Conservation (phyloP, 192 early-diverging fungal genomes). For the Gaertneriomyces sp. region DNA sequence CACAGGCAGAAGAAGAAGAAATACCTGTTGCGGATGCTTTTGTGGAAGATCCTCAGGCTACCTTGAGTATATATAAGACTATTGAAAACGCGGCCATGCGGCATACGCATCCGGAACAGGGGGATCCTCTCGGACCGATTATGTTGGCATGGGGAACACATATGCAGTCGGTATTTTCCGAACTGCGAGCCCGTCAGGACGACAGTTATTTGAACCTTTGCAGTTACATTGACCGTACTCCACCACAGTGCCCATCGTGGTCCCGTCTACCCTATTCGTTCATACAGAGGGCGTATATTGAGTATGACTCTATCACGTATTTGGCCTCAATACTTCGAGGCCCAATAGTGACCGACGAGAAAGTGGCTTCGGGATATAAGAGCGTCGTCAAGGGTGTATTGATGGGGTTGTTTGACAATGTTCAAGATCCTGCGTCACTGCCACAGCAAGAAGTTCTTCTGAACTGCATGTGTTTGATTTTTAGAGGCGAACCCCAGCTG, state of each 20-base stretch:
- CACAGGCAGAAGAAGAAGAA: neutral
- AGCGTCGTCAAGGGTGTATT: slow-evolving; percentile 45
- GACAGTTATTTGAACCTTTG: neutral
- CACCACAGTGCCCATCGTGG: neutral
- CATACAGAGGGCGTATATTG: slow-evolving; percentile 23
- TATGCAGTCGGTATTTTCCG: slow-evolving; percentile 19
- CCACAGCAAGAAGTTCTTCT: slow-evolving; percentile 30
- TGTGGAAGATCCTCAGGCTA: neutral
- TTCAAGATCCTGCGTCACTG: slow-evolving; percentile 28
- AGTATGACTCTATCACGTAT: slow-evolving; percentile 8
- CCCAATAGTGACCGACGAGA: slow-evolving; percentile 14
- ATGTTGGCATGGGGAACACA: slow-evolving; percentile 36
- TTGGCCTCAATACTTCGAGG: slow-evolving; percentile 11
- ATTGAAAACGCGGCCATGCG: neutral
- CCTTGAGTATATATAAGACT: slow-evolving; percentile 4
- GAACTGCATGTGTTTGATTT: slow-evolving; percentile 28
- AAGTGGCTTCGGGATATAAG: slow-evolving; percentile 30
- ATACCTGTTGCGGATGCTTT: neutral
- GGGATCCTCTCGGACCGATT: slow-evolving; percentile 28
- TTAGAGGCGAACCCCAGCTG: slow-evolving; percentile 27
- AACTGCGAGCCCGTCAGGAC: neutral
- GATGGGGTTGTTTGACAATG: slow-evolving; percentile 26
- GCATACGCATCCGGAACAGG: neutral
- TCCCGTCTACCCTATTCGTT: slow-evolving; percentile 16
- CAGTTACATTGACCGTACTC: neutral